phyloP scores from a whole-genome alignment of 305 asterid genomes.

The Rubia peregrina region DNA sequence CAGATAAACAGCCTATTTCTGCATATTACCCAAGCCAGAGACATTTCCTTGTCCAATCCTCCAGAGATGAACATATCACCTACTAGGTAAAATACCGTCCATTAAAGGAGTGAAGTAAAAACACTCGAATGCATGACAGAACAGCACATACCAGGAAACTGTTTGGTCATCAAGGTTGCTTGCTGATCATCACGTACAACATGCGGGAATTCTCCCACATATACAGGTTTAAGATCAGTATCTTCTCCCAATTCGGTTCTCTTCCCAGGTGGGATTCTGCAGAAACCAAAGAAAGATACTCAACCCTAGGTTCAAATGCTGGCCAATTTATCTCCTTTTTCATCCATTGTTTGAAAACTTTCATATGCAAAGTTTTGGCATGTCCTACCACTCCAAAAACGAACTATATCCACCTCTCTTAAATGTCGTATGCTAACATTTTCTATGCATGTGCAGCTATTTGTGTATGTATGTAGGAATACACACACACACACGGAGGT shows the following conservation, averaged over 20 bases:
- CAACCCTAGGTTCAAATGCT: slow-evolving; percentile 11
- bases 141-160: slow-evolving; percentile 52
- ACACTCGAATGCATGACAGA: not conserved
- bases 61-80: slow-evolving; percentile 64
- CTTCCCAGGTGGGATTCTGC: slow-evolving; percentile 56
- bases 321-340: slow-evolving; percentile 2
- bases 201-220: slow-evolving; percentile 84
- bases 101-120: slow-evolving; percentile 9
- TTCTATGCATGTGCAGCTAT: not conserved
- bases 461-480: not conserved
- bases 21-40: slow-evolving; percentile 72
- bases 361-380: not conserved
- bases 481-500: too few relatives aligned
- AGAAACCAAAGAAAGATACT: slow-evolving; percentile 22
- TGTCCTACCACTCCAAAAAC: not conserved
- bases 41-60: slow-evolving; percentile 78
- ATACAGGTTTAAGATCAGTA: slow-evolving; percentile 54
- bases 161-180: slow-evolving; percentile 38
- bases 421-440: not conserved
- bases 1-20: slow-evolving; percentile 64
- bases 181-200: slow-evolving; percentile 80
- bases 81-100: slow-evolving; percentile 23
- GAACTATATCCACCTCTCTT: not conserved
- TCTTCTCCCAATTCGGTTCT: slow-evolving; percentile 54
- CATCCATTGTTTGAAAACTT: not conserved